phyloP scores from a whole-genome alignment of 805 yeast species.

The Ogataea paradorogensis region DNA sequence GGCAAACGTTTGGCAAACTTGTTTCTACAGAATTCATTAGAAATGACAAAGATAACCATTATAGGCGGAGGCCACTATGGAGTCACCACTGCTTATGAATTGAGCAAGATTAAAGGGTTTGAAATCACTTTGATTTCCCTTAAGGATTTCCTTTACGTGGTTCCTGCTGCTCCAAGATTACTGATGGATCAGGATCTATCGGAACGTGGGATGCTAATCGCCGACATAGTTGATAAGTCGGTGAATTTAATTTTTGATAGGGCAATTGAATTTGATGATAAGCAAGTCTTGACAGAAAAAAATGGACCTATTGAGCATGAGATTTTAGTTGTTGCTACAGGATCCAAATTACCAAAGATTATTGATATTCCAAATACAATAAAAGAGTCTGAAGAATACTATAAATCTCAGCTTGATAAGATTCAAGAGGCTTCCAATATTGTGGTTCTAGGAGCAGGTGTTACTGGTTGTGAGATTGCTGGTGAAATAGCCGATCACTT shows the following conservation, averaged over 20 bases:
- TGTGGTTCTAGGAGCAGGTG: constrained; percentile 35
- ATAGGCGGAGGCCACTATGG: constrained; percentile 18
- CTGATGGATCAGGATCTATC: constrained; percentile 10
- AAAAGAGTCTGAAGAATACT: constrained; percentile 15
- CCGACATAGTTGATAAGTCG: constrained; percentile 16
- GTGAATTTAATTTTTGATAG: constrained; percentile 25
- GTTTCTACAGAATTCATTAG: no score
- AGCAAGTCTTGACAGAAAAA: constrained; percentile 13
- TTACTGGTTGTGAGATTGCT: constrained; percentile 30
- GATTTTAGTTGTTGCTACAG: constrained; percentile 31
- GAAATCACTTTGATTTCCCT: constrained; percentile 18
- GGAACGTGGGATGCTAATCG: constrained; percentile 14
- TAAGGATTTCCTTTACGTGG: constrained; percentile 7
- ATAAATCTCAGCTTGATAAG: constrained; percentile 12
- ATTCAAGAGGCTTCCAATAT: constrained; percentile 26
- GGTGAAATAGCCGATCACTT: constrained; percentile 32
- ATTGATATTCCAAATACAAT: constrained; percentile 9
- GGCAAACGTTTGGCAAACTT: no score
- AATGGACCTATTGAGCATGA: constrained; percentile 21
- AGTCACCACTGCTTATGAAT: constrained; percentile 5
- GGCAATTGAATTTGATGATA: constrained; percentile 19
- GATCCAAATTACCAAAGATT: constrained; percentile 31
- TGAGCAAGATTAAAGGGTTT: constrained; percentile 1
- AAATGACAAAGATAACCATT: constrained; percentile 5
- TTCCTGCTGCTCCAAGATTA: constrained; percentile 18